A percentile compares a stretch with the other conserved stretches of the same genome.
These are phyloP conservation scores for Lepiota venenata DNA, from an alignment of 768 basidiomycete genomes.

Conservation along the genomic window DNA sequence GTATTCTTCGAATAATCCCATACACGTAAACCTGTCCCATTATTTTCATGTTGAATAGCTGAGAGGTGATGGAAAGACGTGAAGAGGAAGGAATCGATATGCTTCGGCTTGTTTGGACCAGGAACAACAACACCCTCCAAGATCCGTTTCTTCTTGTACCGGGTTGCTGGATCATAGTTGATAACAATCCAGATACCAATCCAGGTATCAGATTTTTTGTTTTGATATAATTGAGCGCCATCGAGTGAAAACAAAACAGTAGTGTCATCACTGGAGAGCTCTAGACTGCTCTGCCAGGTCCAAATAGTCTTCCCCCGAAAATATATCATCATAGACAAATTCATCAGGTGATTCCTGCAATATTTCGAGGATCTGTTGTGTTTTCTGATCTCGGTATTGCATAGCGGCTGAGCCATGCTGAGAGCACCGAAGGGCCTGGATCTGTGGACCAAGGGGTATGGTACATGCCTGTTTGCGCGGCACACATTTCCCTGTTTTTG, in stretches of 20 bases:
- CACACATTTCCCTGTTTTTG: conserved; percentile 2
- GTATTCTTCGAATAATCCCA: conserved; percentile 23
- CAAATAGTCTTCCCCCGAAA: conserved; percentile 23
- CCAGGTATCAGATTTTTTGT: conserved; percentile 29
- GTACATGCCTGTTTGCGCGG: conserved; percentile 31
- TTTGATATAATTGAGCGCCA: conserved; percentile 35
- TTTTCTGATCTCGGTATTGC: too few species aligned
- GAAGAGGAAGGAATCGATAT: conserved; percentile 31
- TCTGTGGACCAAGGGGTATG: conserved; percentile 37
- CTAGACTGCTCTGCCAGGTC: too few species aligned
- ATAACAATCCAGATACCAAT: conserved; percentile 27
- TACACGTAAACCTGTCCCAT: conserved; percentile 26
- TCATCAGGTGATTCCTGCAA: too few species aligned
- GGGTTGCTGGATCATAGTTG: conserved; percentile 20
- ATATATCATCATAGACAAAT: too few species aligned
- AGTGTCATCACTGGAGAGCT: conserved; percentile 23
- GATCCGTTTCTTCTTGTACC: conserved; percentile 24
- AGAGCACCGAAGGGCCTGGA: conserved; percentile 43
- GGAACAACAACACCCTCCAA: conserved; percentile 20
- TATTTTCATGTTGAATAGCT: conserved; percentile 25
- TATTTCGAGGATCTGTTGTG: too few species aligned
- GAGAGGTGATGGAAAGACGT: conserved; percentile 29
- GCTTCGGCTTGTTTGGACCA: conserved; percentile 31
- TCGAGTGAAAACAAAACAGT: conserved; percentile 31
- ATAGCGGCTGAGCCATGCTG: too few species aligned